Conservation (phyloP, 495 filamentous ascomycete genomes). For the Penicillium canescens region DNA sequence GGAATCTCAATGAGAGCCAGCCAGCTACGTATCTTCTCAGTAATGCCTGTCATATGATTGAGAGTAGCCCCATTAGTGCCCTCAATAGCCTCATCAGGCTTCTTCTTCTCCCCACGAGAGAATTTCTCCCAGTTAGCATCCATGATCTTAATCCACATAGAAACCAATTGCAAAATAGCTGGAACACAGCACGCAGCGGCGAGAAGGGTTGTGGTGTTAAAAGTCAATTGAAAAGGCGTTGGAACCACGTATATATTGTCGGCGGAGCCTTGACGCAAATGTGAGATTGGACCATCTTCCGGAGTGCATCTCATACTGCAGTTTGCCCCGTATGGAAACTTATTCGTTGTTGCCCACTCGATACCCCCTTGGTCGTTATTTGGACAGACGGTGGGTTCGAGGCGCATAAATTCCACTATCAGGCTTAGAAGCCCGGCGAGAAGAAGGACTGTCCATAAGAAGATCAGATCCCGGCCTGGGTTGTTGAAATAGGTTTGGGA, state of each 20-base stretch:
- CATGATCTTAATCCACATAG: conserved; percentile 60
- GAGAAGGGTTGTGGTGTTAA: conserved; percentile 54
- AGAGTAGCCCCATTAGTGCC: conserved; percentile 57
- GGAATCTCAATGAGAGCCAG: conserved; percentile 52
- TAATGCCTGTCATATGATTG: conserved; percentile 47
- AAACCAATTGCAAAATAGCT: conserved; percentile 55
- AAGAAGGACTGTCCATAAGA: conserved; percentile 58
- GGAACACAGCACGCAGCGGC: conserved; percentile 61
- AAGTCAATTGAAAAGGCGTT: conserved; percentile 46
- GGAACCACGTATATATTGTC: conserved; percentile 60
- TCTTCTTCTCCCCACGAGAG: conserved; percentile 30
- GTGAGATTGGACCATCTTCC: conserved; percentile 44
- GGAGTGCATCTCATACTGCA: conserved; percentile 41
- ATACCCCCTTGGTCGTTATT: conserved; percentile 39
- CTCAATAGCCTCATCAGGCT: conserved; percentile 37
- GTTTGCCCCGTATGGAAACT: conserved; percentile 30
- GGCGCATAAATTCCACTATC: conserved; percentile 59
- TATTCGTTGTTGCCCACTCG: conserved; percentile 18
- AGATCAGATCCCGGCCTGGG: conserved; percentile 60
- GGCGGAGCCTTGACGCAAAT: conserved; percentile 46
- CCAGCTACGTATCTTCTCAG: conserved; percentile 40
- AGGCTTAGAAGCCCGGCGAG: conserved; percentile 58
- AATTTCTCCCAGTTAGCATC: conserved; percentile 53
- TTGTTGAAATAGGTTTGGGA: conserved; percentile 61
- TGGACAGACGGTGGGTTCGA: conserved; percentile 35